Base-by-base conservation (phyloP, 306 rosid genomes). In the Sphenostylis stenocarpa region DNA sequence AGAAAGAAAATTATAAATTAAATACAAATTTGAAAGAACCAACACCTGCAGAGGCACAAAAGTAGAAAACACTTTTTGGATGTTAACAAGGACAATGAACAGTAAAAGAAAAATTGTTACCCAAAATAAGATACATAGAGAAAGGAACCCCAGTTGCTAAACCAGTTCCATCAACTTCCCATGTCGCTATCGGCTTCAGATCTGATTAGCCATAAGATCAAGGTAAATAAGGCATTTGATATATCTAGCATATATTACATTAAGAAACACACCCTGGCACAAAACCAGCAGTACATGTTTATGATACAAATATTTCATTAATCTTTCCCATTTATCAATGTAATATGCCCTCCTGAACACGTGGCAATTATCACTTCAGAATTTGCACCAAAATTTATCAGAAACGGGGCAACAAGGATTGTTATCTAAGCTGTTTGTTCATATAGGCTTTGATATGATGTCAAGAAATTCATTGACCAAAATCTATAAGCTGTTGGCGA, bases 161-260 rank as follows among this genome's bases (percentile, higher is more conserved):
- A 78, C 98, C 97, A 38, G 84, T 85, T 83, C 88, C 92, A 73
- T 95, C 99, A 82, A 95, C 86, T 92, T 92, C 99, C 99, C 99
- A 92, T 13, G 97, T 87, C 77, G 99, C 92, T 64, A 81, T 85
- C 47, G 96, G 90, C 88, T 84, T 92, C 83, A 95, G 55, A 85
- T 89, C 99, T 95, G 87, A 73, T 84, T 39, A 65, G 68, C 45
- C 67, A 79, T 62, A 52, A 34, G 51, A 55, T 77, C 72, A 81
- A 68, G 26, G 73, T 38, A 77, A 77, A 75, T 28, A 19, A 73
- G 55, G 70, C 56, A 80, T 76, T 76, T 33, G 67, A 75, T 62
- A 77, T 61, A 80, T 41, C 49, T 21, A 75, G 41, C 20, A 58
- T 44, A 23, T 74, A 48, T 39, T 26, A 36, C 61, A 56, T 10